Percentiles rank a stretch among this genome's conserved stretches.
These are phyloP conservation scores for Mycena vulgaris DNA, from an alignment of 768 basidiomycete species.

Conservation along the genomic window DNA sequence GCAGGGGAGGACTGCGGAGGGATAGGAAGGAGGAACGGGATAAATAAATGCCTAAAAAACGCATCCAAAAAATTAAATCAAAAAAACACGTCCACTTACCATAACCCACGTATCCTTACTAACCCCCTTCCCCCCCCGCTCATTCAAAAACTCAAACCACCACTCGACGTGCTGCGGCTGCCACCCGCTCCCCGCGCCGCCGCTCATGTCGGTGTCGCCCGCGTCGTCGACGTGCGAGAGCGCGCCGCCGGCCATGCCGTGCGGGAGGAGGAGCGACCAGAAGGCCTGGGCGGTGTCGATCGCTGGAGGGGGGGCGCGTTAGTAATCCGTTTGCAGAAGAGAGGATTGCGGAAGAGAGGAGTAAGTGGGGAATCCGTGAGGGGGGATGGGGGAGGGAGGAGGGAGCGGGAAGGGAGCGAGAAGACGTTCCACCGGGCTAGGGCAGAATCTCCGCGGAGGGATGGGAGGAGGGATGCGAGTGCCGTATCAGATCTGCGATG, in stretches of 20 bases:
- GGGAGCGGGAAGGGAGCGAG: too few relatives aligned
- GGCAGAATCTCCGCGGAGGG: too few relatives aligned
- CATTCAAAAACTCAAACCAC: slow-evolving; percentile 86
- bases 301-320: slow-evolving; percentile 56
- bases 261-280: slow-evolving; percentile 84
- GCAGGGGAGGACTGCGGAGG: neutral
- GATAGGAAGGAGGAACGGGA: neutral
- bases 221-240: slow-evolving; percentile 64
- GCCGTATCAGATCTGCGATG: too few relatives aligned
- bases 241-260: slow-evolving; percentile 79
- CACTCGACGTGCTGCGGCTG: slow-evolving; percentile 68
- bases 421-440: too few relatives aligned
- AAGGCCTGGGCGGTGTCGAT: slow-evolving; percentile 82
- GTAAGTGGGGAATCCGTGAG: neutral
- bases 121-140: slow-evolving; percentile 80
- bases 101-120: slow-evolving; percentile 93
- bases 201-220: slow-evolving; percentile 62
- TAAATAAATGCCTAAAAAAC: neutral
- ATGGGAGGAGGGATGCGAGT: too few relatives aligned
- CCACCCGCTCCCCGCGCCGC: slow-evolving; percentile 53
- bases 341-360: neutral
- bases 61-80: neutral
- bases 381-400: neutral
- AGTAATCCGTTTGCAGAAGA: too few relatives aligned
- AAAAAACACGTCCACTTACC: slow-evolving; percentile 63